phyloP scores from a whole-genome alignment of 2,329 filamentous ascomycete species.

The Rosellinia necatrix region DNA sequence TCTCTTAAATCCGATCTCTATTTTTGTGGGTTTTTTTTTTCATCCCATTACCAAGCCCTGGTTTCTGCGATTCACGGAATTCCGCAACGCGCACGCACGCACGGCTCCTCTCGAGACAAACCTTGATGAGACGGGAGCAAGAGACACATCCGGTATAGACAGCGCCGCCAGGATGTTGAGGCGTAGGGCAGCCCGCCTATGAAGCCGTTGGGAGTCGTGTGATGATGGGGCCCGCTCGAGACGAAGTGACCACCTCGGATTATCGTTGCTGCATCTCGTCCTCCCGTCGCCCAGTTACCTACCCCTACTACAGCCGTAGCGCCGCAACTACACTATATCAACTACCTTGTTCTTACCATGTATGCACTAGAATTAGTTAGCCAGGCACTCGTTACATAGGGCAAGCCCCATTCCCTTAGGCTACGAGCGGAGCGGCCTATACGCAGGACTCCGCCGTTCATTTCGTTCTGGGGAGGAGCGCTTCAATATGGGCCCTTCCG shows the following conservation, averaged over 20 bases:
- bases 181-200: too few relatives aligned
- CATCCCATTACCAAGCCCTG: neutral
- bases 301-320: too few relatives aligned
- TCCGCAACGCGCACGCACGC: neutral
- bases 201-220: too few relatives aligned
- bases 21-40: neutral
- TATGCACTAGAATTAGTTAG: too few relatives aligned
- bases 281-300: too few relatives aligned
- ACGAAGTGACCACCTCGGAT: too few relatives aligned
- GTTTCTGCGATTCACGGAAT: neutral
- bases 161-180: too few relatives aligned
- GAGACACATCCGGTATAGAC: neutral
- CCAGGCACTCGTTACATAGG: neutral
- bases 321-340: too few relatives aligned
- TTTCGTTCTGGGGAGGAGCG: neutral
- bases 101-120: neutral
- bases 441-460: constrained; percentile 1
- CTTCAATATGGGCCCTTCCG: neutral
- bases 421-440: neutral
- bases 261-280: too few relatives aligned
- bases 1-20: constrained; percentile 5
- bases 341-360: neutral
- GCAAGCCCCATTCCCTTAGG: neutral
- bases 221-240: too few relatives aligned
- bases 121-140: neutral